phyloP scores from a whole-genome alignment of 2,329 filamentous ascomycete species.

The Colletotrichum sp. region DNA sequence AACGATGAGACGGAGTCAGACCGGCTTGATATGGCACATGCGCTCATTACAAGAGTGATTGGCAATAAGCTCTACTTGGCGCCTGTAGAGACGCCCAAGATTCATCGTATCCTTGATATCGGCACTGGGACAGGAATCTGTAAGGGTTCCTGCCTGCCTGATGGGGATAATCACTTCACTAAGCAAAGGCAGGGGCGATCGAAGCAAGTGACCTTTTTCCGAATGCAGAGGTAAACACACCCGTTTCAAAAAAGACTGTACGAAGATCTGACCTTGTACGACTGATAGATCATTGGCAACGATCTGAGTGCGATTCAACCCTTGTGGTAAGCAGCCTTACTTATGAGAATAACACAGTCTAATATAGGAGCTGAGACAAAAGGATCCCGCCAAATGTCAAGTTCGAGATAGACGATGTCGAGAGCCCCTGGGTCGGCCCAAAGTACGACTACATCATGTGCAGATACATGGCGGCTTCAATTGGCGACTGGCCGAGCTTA shows the following conservation, averaged over 20 bases:
- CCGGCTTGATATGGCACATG: constrained; percentile 41
- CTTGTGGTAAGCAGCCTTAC: constrained; percentile 19
- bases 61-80: constrained; percentile 36
- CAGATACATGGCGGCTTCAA: constrained; percentile 35
- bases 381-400: constrained; percentile 37
- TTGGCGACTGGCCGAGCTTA: constrained; percentile 34
- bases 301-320: constrained; percentile 36
- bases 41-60: constrained; percentile 32
- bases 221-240: constrained; percentile 24
- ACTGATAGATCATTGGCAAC: constrained; percentile 30
- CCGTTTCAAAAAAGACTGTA: neutral
- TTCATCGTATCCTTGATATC: constrained; percentile 43
- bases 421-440: constrained; percentile 29
- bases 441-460: constrained; percentile 42
- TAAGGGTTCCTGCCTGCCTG: neutral
- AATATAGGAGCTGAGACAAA: neutral
- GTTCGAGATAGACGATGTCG: constrained; percentile 42
- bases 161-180: neutral
- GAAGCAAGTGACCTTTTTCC: constrained; percentile 39
- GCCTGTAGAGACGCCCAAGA: constrained; percentile 30
- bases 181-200: constrained; percentile 34
- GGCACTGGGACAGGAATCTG: constrained; percentile 50
- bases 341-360: neutral
- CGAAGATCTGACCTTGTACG: constrained; percentile 43
- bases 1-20: constrained; percentile 43